Base-by-base conservation (phyloP, 1,139 yeast species). In the Scheffersomyces lignicola region DNA sequence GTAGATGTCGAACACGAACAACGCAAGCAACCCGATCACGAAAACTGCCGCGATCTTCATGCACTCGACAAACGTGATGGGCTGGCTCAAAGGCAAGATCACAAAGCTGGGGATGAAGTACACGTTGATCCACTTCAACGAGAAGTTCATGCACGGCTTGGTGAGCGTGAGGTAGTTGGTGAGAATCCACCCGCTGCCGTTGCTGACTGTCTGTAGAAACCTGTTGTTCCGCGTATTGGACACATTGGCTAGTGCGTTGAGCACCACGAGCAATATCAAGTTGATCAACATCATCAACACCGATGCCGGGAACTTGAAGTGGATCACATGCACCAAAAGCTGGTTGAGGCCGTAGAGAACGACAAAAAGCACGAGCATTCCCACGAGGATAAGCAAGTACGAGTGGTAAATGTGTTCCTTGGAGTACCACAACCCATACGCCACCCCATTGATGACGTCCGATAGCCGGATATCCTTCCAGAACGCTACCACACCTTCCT, bases 71-170 rank as follows among this genome's bases (percentile, higher is more conserved):
- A 80, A 78, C 10, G 82, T 66, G 31, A 85, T 81, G 40, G 74
- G 73, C 24, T 75, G 73, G 11, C 87, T 74, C 36, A 83, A 65
- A 0, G 94, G 92, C 32, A 85, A 68, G 1, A 81, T 73, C 18
- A 84, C 78, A 49, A 85, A 84, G 0, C 89, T 80, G 0, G 94
- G 92, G 1, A 86, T 79, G 64, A 85, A 85, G 53, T 80, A 83
- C 7, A 83, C 73, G 54, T 82, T 83, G 60, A 85, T 85, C 92
- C 92, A 85, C 38, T 83, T 69, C 39, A 85, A 63, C 2, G 83
- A 66, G 52, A 84, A 84, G 37, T 84, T 83, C 62, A 79, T 76
- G 1, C 86, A 81, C 1, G 85, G 76, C 36, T 80, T 80, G 35
- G 81, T 64, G 15, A 76, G 47, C 24, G 56, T 56, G 33, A 83